These are phyloP conservation scores for Exobasidium cylindrosporum DNA, from an alignment of 1,284 basidiomycete species.

Conservation along the genomic window DNA sequence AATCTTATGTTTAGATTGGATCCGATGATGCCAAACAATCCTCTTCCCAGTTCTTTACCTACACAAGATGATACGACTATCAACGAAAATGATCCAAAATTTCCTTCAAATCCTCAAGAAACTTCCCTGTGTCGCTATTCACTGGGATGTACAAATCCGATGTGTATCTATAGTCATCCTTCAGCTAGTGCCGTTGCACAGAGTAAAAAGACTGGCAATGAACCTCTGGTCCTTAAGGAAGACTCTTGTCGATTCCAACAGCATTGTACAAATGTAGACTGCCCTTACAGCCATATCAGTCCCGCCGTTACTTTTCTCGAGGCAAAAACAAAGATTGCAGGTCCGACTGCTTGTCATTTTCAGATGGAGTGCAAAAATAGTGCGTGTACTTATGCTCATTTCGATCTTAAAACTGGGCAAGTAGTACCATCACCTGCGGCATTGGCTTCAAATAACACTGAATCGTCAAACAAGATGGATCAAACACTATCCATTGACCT, in stretches of 20 bases:
- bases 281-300: slow-evolving; percentile 44
- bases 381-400: slow-evolving; percentile 12
- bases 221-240: slow-evolving; percentile 43
- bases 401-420: slow-evolving; percentile 13
- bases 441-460: not conserved
- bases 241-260: slow-evolving; percentile 40
- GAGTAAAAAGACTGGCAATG: slow-evolving; percentile 27
- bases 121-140: slow-evolving; percentile 42
- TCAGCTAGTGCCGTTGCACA: slow-evolving; percentile 26
- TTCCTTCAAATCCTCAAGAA: slow-evolving; percentile 36
- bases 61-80: not conserved
- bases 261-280: slow-evolving; percentile 41
- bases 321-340: slow-evolving; percentile 9
- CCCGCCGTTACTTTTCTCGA: slow-evolving; percentile 36
- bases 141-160: slow-evolving; percentile 46
- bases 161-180: slow-evolving; percentile 48
- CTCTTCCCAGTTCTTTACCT: slow-evolving; percentile 3
- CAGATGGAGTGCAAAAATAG: slow-evolving; percentile 11
- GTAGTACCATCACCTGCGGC: slow-evolving; percentile 11
- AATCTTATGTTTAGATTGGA: slow-evolving; percentile 41
- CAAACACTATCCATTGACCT: not conserved
- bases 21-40: slow-evolving; percentile 46
- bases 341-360: slow-evolving; percentile 12
- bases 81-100: slow-evolving; percentile 19
- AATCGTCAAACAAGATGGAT: not conserved